These are phyloP conservation scores for Bryum argenteum DNA, from an alignment of 225 moss, liverwort and hornwort genomes.

Conservation along the genomic window DNA sequence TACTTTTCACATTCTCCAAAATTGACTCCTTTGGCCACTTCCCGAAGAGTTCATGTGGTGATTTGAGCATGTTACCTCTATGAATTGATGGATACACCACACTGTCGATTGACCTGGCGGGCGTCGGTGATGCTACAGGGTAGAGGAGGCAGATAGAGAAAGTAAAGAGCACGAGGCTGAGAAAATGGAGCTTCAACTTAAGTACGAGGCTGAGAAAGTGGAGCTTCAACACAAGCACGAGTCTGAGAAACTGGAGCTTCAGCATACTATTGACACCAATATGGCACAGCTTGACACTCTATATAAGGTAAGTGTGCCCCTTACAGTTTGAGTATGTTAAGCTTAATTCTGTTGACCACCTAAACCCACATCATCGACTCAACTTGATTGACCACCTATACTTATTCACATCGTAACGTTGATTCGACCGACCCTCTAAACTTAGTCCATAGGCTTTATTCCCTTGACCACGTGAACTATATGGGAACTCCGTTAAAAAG, in stretches of 20 bases:
- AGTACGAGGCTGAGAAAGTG: slow-evolving; percentile 43
- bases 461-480: no score
- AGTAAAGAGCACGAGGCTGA: slow-evolving; percentile 56
- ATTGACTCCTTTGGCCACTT: no score
- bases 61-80: neutral
- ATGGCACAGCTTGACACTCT: slow-evolving; percentile 32
- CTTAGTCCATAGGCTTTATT: no score
- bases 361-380: neutral
- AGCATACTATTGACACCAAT: slow-evolving; percentile 34
- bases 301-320: slow-evolving; percentile 30
- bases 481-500: no score
- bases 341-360: neutral
- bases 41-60: no score
- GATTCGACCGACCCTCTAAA: no score
- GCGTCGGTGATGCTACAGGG: slow-evolving; percentile 46
- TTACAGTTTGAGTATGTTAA: slow-evolving; percentile 6
- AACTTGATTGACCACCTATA: neutral
- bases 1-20: no score
- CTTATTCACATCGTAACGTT: slow-evolving; percentile 1
- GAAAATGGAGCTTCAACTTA: slow-evolving; percentile 58
- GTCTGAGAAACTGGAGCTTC: slow-evolving; percentile 51
- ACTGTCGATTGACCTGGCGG: slow-evolving; percentile 10
- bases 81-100: slow-evolving; percentile 5
- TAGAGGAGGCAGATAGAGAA: slow-evolving; percentile 51
- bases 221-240: slow-evolving; percentile 68